These are phyloP conservation scores for Cucumis variabilis DNA, from an alignment of 331 rosid species.

Conservation along the genomic window DNA sequence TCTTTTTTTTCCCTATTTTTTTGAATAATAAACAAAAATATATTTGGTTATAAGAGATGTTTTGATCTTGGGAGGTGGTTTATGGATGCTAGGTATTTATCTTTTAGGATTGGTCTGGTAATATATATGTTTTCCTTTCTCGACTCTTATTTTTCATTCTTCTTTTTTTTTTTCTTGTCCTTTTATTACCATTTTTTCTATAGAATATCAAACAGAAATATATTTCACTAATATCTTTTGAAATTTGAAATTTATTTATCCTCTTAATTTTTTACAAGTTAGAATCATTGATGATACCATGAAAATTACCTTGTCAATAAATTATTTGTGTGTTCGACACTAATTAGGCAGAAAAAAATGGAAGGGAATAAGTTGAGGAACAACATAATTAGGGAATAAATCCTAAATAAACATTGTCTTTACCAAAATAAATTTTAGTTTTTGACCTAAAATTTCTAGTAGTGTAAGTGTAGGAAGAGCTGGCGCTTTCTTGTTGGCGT, in stretches of 20 bases:
- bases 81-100: background rate
- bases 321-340: background rate
- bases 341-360: background rate
- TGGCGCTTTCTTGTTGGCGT: too few relatives aligned
- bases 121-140: background rate
- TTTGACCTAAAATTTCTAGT: background rate
- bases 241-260: background rate
- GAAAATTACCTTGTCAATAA: background rate
- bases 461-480: too few relatives aligned
- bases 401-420: background rate
- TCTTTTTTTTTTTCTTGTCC: background rate
- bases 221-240: background rate
- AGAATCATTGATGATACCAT: background rate
- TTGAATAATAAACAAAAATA: background rate
- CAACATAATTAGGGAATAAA: conserved; percentile 11
- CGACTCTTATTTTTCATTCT: background rate
- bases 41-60: background rate
- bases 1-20: background rate
- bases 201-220: background rate
- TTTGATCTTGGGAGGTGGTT: conserved; percentile 2
- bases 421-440: background rate
- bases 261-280: background rate
- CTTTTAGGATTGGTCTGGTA: background rate
- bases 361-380: background rate
- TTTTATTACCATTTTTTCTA: too few relatives aligned